These are phyloP conservation scores for Triticum timopheevii DNA, from an alignment of 176 grass and related monocot genomes.

Conservation along the genomic window DNA sequence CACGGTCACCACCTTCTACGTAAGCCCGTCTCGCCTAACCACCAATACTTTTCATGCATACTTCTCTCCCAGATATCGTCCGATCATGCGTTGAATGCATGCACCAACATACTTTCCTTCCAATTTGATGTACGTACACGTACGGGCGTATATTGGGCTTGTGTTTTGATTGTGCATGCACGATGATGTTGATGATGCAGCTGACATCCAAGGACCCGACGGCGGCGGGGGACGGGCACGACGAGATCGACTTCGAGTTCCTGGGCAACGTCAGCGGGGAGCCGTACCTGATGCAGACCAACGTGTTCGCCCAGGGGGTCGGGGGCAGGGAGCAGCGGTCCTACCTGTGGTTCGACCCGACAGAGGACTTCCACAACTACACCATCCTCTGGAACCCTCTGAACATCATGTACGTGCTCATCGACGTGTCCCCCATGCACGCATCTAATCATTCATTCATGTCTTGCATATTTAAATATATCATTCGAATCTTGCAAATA, in stretches of 20 bases:
- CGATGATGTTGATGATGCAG: not conserved
- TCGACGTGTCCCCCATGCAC: not conserved
- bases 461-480: not conserved
- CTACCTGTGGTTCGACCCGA: slow-evolving; percentile 61
- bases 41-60: not conserved
- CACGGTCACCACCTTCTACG: slow-evolving; percentile 51
- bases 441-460: not conserved
- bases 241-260: slow-evolving; percentile 71
- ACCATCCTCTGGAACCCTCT: slow-evolving; percentile 56
- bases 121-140: not conserved
- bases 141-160: not conserved
- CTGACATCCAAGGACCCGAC: slow-evolving; percentile 30
- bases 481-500: too few relatives aligned
- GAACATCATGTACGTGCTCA: slow-evolving; percentile 42
- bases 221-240: slow-evolving; percentile 32
- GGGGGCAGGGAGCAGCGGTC: slow-evolving; percentile 46
- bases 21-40: not conserved
- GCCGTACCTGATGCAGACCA: slow-evolving; percentile 55
- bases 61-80: not conserved
- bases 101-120: too few relatives aligned
- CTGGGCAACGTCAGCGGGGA: slow-evolving; percentile 50
- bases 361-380: slow-evolving; percentile 56
- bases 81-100: not conserved
- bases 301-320: slow-evolving; percentile 44
- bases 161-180: not conserved